Evolutionary conservation across 1,139 yeast genomes (phyloP).

Genomic region (Citeromyces siamensis): DNA sequence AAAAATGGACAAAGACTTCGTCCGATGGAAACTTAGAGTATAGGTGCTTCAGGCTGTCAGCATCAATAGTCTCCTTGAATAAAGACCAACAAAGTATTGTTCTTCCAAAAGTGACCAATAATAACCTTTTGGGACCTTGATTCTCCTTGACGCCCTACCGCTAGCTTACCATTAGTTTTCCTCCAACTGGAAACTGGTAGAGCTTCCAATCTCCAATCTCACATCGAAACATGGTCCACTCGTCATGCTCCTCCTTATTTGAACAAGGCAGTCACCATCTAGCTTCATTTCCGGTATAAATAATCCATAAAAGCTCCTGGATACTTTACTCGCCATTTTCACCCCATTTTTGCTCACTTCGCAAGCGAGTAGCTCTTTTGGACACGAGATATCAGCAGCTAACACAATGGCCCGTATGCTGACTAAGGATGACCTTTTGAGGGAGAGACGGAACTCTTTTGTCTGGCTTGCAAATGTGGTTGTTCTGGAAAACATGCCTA

Average conservation of each 20-base stretch:
- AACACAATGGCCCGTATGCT: not conserved
- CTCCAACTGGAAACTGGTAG: not conserved
- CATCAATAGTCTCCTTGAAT: no score
- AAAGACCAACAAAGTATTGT: no score
- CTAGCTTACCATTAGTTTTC: no score
- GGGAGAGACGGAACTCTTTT: not conserved
- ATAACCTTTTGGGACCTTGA: no score
- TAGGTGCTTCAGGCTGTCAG: no score
- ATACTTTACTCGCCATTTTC: not conserved
- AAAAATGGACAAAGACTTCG: no score
- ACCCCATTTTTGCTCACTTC: not conserved
- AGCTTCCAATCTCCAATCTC: not conserved
- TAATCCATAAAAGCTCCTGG: constrained; percentile 1
- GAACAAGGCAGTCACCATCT: not conserved
- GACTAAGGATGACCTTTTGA: not conserved
- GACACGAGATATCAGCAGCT: not conserved
- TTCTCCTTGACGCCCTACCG: no score
- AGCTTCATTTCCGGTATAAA: not conserved
- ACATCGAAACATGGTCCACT: no score
- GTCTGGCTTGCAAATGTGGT: not conserved
- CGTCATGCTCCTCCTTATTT: no score
- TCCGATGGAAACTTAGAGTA: no score
- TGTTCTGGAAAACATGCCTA: not conserved
- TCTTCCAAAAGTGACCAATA: no score
- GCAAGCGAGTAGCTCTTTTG: not conserved